A percentile compares a stretch with the other conserved stretches of the same genome.
phyloP scores from a whole-genome alignment of 2,329 filamentous ascomycete species.

The Xylogone sp. region DNA sequence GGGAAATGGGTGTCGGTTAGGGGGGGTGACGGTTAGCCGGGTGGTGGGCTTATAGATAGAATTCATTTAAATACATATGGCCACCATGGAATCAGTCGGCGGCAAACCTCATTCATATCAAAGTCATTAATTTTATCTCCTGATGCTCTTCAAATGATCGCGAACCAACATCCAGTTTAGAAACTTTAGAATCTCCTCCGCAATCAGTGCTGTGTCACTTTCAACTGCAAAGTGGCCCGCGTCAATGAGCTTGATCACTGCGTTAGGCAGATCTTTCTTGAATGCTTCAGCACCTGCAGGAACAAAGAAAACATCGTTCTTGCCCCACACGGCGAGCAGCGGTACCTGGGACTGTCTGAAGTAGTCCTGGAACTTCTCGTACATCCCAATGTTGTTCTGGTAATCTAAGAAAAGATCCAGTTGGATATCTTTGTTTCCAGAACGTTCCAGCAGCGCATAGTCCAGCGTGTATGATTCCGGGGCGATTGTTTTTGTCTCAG shows the following conservation, averaged over 20 bases:
- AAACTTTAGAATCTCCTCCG: slow-evolving; percentile 19
- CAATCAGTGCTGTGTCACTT: slow-evolving; percentile 16
- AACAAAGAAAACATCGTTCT: slow-evolving; percentile 47
- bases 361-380: slow-evolving; percentile 49
- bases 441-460: slow-evolving; percentile 42
- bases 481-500: slow-evolving; percentile 1
- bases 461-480: slow-evolving; percentile 38
- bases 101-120: too few species aligned
- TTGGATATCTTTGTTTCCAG: slow-evolving; percentile 46
- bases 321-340: slow-evolving; percentile 52
- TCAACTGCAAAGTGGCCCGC: slow-evolving; percentile 47
- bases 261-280: slow-evolving; percentile 41
- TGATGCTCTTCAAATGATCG: too few species aligned
- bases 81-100: too few species aligned
- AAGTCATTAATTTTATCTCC: too few species aligned
- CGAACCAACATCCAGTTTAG: too few species aligned
- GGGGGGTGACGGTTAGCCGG: too few species aligned
- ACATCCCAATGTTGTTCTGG: slow-evolving; percentile 44
- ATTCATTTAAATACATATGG: too few species aligned
- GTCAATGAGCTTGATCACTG: slow-evolving; percentile 45
- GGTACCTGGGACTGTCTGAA: slow-evolving; percentile 45
- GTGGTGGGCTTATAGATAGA: too few species aligned
- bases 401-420: slow-evolving; percentile 54
- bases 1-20: too few species aligned
- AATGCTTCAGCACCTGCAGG: slow-evolving; percentile 47